Conservation (phyloP, 805 yeast genomes). For the Starmerella potacharoeniae region DNA sequence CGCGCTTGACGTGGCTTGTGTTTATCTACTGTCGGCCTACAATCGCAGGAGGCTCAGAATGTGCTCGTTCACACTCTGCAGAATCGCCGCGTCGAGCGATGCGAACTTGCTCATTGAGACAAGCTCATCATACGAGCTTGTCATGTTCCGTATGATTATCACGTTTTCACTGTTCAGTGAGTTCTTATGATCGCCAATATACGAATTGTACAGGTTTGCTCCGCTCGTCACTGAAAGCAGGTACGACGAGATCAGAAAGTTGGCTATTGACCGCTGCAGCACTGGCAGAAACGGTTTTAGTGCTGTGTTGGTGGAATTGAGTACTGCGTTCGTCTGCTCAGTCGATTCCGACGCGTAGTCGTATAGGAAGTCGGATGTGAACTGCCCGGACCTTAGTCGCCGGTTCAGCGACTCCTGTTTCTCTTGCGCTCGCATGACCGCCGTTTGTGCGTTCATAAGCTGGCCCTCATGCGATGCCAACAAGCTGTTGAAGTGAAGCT, state of each 20-base stretch:
- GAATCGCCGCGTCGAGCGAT: not conserved
- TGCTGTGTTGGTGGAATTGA: not conserved
- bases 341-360: slow-evolving; percentile 1
- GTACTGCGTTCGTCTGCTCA: not conserved
- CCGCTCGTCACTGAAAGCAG: slow-evolving; percentile 7
- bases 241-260: slow-evolving; percentile 7
- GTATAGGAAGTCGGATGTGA: slow-evolving; percentile 1
- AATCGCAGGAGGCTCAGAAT: not conserved
- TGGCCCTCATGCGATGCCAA: not conserved
- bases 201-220: not conserved
- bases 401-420: slow-evolving; percentile 9
- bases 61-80: not conserved
- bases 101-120: not conserved
- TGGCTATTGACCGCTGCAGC: slow-evolving; percentile 2
- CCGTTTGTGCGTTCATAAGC: not conserved
- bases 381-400: slow-evolving; percentile 5
- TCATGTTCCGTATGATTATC: not conserved
- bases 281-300: slow-evolving; percentile 4
- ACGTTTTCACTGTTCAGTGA: not conserved
- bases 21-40: not conserved
- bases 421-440: slow-evolving; percentile 3
- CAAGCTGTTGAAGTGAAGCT: not conserved
- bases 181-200: not conserved
- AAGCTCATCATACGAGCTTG: not conserved
- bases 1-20: too few species aligned